These are phyloP conservation scores for Talaromyces sp. DNA, from an alignment of 2,329 filamentous ascomycete genomes.

Conservation along the genomic window DNA sequence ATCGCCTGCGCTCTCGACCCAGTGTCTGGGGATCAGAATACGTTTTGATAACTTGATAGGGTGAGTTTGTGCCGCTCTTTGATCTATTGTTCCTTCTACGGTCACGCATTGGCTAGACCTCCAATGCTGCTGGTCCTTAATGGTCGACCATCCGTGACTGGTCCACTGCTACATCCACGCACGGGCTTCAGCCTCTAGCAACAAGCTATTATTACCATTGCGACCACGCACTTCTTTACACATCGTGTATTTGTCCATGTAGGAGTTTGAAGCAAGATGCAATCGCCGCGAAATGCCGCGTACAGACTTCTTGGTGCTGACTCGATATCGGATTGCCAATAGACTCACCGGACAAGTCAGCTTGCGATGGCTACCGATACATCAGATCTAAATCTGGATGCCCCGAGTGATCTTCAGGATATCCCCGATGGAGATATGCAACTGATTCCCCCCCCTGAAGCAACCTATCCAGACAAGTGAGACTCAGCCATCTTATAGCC, in stretches of 20 bases:
- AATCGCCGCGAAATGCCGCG: background rate
- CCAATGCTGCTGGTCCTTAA: background rate
- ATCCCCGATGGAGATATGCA: slow-evolving; percentile 44
- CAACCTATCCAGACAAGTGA: slow-evolving; percentile 44
- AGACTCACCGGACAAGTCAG: slow-evolving; percentile 8
- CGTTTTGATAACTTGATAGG: background rate
- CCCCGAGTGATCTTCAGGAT: slow-evolving; percentile 45
- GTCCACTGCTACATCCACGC: slow-evolving; percentile 36
- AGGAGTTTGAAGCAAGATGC: background rate
- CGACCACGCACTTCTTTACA: slow-evolving; percentile 39
- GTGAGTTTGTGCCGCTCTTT: background rate
- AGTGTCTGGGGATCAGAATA: background rate
- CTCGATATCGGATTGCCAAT: slow-evolving; percentile 8
- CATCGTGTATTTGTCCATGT: background rate
- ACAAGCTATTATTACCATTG: slow-evolving; percentile 25
- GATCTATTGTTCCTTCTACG: background rate
- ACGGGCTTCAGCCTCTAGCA: slow-evolving; percentile 24
- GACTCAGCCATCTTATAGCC: slow-evolving; percentile 15
- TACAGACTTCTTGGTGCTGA: slow-evolving; percentile 11
- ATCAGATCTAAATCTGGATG: slow-evolving; percentile 43
- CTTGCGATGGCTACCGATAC: slow-evolving; percentile 38
- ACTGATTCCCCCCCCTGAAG: slow-evolving; percentile 41
- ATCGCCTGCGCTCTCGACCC: slow-evolving; percentile 1
- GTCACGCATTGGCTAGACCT: background rate
- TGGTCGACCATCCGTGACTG: slow-evolving; percentile 4